These are phyloP conservation scores for Fusarium sublunatum DNA, from an alignment of 2,329 filamentous ascomycete species.

Conservation along the genomic window DNA sequence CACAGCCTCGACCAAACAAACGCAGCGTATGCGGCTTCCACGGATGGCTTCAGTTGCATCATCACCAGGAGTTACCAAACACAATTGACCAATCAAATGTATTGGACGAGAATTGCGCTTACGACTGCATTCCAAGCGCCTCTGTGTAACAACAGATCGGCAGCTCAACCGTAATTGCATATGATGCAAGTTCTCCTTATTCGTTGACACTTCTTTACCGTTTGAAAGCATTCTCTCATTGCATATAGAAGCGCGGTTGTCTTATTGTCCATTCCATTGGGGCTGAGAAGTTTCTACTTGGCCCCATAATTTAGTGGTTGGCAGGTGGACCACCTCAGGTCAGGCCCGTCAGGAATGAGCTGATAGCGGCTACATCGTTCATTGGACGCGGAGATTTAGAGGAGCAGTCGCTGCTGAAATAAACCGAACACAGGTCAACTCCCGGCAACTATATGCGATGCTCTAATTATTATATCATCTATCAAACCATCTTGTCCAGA, in stretches of 20 bases:
- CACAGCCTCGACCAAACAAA: background rate
- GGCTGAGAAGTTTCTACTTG: background rate
- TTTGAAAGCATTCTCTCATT: background rate
- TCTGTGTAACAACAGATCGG: slow-evolving; percentile 8
- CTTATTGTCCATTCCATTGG: slow-evolving; percentile 1
- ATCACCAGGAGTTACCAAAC: slow-evolving; percentile 6
- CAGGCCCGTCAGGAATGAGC: slow-evolving; percentile 10
- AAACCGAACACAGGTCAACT: too few species aligned
- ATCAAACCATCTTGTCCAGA: background rate
- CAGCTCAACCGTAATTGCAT: background rate
- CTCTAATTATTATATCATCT: too few species aligned
- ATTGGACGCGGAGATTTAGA: too few species aligned
- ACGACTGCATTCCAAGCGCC: slow-evolving; percentile 6
- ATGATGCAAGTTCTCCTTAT: background rate
- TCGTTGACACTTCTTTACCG: too few species aligned
- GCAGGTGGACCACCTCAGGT: slow-evolving; percentile 33
- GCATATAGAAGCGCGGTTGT: background rate
- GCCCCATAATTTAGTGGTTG: slow-evolving; percentile 24
- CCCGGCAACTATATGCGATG: too few species aligned
- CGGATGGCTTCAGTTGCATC: slow-evolving; percentile 24
- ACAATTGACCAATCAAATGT: slow-evolving; percentile 21
- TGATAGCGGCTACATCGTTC: slow-evolving; percentile 6
- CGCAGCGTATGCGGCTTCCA: background rate
- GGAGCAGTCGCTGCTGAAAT: too few species aligned
- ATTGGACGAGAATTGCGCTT: background rate